These are phyloP conservation scores for Pontederia crassipes DNA, from an alignment of 176 grass and related monocot genomes.

Conservation along the genomic window DNA sequence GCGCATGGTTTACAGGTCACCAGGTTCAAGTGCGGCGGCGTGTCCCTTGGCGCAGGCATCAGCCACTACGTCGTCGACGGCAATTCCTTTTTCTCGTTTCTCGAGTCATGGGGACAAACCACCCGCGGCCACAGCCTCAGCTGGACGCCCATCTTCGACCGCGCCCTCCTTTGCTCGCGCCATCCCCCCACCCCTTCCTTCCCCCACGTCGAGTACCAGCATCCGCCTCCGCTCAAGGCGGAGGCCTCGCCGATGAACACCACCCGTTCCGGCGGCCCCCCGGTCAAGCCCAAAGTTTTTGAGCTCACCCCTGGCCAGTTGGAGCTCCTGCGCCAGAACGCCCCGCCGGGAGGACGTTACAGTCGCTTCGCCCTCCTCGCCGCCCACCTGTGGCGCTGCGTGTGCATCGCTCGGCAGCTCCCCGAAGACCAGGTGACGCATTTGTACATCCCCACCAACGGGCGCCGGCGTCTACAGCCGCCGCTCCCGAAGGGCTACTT, in stretches of 20 bases:
- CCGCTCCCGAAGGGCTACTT: slow-evolving; percentile 35
- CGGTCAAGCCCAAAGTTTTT: slow-evolving; percentile 44
- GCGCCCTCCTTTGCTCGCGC: slow-evolving; percentile 41
- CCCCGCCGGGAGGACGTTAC: slow-evolving; percentile 13
- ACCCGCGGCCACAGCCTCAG: slow-evolving; percentile 41
- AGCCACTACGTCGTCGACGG: slow-evolving; percentile 67
- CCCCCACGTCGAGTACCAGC: slow-evolving; percentile 72
- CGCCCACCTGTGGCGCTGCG: slow-evolving; percentile 40
- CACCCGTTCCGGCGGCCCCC: slow-evolving; percentile 19
- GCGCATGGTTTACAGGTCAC: slow-evolving; percentile 40
- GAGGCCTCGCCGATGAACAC: neutral
- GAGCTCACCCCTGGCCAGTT: slow-evolving; percentile 47
- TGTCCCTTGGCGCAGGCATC: slow-evolving; percentile 68
- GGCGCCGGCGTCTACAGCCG: slow-evolving; percentile 30
- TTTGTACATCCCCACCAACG: slow-evolving; percentile 36
- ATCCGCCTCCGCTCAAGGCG: slow-evolving; percentile 37
- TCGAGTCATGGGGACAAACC: slow-evolving; percentile 75
- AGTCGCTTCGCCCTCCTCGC: slow-evolving; percentile 39
- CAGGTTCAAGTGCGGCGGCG: slow-evolving; percentile 67
- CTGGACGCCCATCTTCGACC: slow-evolving; percentile 52
- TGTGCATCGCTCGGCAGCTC: slow-evolving; percentile 37
- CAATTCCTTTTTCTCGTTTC: slow-evolving; percentile 61
- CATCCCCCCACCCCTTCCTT: slow-evolving; percentile 53
- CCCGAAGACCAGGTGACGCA: slow-evolving; percentile 16
- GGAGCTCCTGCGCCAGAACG: slow-evolving; percentile 10